These are phyloP conservation scores for Dillenia suffruticosa DNA, from an alignment of 164 flowering plant genomes.

Conservation along the genomic window DNA sequence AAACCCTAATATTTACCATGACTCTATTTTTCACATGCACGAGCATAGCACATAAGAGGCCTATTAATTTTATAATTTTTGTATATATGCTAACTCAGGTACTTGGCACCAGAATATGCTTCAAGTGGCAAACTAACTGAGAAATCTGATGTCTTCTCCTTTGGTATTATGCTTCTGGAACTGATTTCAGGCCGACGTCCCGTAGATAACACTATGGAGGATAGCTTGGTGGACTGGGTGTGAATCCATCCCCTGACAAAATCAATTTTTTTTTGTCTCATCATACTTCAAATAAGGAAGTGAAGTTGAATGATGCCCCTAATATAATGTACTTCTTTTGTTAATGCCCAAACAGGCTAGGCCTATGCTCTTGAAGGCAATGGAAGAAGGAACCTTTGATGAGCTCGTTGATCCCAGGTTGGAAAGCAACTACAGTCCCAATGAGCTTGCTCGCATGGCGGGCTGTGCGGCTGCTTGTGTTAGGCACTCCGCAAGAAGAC, in stretches of 20 bases:
- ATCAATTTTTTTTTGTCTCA: background rate
- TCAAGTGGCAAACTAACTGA: conserved; percentile 87
- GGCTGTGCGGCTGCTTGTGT: conserved; percentile 60
- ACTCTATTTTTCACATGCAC: background rate
- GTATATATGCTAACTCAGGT: conserved; percentile 33
- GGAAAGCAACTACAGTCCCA: conserved; percentile 32
- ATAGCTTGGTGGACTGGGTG: conserved; percentile 87
- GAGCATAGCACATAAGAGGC: too few relatives aligned
- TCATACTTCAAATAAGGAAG: too few relatives aligned
- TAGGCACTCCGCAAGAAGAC: conserved; percentile 61
- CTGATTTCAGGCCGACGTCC: conserved; percentile 77
- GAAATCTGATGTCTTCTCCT: conserved; percentile 88
- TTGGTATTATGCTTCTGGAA: conserved; percentile 78
- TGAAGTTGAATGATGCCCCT: too few relatives aligned
- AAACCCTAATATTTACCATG: background rate
- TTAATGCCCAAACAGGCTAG: conserved; percentile 50
- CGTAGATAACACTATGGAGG: conserved; percentile 52
- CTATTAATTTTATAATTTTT: background rate
- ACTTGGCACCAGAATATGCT: conserved; percentile 91
- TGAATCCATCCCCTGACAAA: background rate
- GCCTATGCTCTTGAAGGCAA: conserved; percentile 41
- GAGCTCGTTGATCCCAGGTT: conserved; percentile 56
- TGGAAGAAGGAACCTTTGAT: conserved; percentile 39
- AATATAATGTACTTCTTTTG: too few relatives aligned
- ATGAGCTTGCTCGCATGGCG: conserved; percentile 61